Evolutionary conservation across 106 monocot genomes (phyloP).

Genomic region (Triglochin maritima): DNA sequence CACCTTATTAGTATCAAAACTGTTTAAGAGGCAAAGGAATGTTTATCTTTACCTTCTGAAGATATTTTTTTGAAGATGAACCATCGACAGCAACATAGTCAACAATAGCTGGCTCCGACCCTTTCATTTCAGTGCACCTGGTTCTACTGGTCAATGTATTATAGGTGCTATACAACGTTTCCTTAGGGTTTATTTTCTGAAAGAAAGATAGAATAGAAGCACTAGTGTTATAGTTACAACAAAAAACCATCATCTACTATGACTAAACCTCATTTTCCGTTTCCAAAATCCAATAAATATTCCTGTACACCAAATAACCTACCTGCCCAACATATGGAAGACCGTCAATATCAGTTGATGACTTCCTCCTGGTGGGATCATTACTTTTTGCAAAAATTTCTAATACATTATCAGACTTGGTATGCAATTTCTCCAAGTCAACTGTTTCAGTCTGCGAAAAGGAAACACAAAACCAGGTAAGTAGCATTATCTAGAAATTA

Average conservation of each 20-base stretch:
- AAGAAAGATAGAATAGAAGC: conserved; percentile 4
- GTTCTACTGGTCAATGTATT: conserved; percentile 41
- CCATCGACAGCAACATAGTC: conserved; percentile 86
- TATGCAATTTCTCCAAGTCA: conserved; percentile 43
- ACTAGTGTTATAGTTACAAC: too few relatives aligned
- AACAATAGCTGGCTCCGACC: conserved; percentile 63
- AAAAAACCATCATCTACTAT: too few relatives aligned
- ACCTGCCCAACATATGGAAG: conserved; percentile 92
- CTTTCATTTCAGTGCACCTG: conserved; percentile 35
- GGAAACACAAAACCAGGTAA: conserved; percentile 1
- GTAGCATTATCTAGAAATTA: too few relatives aligned
- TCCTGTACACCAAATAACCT: background rate
- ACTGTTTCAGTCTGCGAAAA: conserved; percentile 66
- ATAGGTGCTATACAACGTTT: conserved; percentile 50
- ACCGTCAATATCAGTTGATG: conserved; percentile 68
- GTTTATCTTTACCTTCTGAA: conserved; percentile 51
- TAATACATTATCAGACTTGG: conserved; percentile 19
- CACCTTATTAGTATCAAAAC: background rate
- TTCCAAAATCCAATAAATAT: too few relatives aligned
- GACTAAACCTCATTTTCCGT: too few relatives aligned
- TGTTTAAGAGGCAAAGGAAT: background rate
- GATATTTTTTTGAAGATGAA: conserved; percentile 20
- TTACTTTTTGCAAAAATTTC: conserved; percentile 58
- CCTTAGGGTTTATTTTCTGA: conserved; percentile 53
- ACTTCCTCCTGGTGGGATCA: conserved; percentile 9